These are phyloP conservation scores for Magnolia sinica DNA, from an alignment of 164 flowering plant genomes.

Conservation along the genomic window DNA sequence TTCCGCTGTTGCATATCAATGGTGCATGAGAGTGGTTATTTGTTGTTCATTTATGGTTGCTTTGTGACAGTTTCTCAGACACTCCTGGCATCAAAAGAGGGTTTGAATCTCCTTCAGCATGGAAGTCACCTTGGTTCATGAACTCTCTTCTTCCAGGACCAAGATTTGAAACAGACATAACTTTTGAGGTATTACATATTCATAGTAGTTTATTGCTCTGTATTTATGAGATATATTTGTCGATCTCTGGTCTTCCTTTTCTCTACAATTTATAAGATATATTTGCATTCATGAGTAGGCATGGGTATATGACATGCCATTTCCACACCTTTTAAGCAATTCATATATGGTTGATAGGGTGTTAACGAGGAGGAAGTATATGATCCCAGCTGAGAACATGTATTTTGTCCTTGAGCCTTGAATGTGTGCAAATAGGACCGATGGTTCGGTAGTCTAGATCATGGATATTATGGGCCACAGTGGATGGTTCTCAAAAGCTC, in stretches of 20 bases:
- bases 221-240: background rate
- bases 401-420: no score
- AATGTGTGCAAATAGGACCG: no score
- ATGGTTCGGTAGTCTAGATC: no score
- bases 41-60: background rate
- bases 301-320: no score
- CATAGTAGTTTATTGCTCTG: background rate
- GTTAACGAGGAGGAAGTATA: no score
- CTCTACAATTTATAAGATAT: no score
- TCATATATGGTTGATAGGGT: no score
- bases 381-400: no score
- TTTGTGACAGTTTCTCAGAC: slow-evolving; percentile 50
- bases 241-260: background rate
- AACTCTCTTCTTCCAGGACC: slow-evolving; percentile 67
- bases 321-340: no score
- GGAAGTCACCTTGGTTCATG: slow-evolving; percentile 95
- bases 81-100: slow-evolving; percentile 71
- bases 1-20: background rate
- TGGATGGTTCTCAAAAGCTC: background rate
- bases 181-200: slow-evolving; percentile 59
- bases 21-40: background rate
- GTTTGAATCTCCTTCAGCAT: slow-evolving; percentile 90
- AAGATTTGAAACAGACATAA: slow-evolving; percentile 65
- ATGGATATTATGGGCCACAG: no score
- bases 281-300: no score